A percentile compares a stretch with the other conserved stretches of the same genome.
phyloP scores from a whole-genome alignment of 2,329 filamentous ascomycete genomes.

The Sordariomycetes sp. region DNA sequence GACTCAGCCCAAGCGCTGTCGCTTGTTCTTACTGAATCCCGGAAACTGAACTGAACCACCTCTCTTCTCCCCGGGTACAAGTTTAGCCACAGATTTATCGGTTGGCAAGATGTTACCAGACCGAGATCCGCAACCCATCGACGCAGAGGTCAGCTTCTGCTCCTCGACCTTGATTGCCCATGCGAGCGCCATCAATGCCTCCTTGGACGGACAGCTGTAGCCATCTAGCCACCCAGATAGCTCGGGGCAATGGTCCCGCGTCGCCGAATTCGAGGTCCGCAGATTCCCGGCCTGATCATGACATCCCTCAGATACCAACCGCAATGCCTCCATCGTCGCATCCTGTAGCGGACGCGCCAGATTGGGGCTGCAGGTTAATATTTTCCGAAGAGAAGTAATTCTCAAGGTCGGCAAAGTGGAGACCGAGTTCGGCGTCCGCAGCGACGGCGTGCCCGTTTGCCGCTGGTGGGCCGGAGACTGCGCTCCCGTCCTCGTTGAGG shows the following conservation, averaged over 20 bases:
- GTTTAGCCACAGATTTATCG: background rate
- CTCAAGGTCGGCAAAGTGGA: constrained; percentile 43
- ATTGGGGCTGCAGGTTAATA: constrained; percentile 60
- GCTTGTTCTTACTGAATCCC: background rate
- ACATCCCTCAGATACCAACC: constrained; percentile 50
- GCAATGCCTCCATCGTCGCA: constrained; percentile 63
- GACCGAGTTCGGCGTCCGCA: constrained; percentile 37
- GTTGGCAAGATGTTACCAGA: background rate
- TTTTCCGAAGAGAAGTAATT: constrained; percentile 48
- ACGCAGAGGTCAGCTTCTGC: constrained; percentile 1
- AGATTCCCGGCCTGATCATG: constrained; percentile 29
- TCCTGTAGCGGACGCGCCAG: constrained; percentile 61
- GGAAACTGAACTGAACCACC: background rate
- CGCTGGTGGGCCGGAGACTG: constrained; percentile 33
- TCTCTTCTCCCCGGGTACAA: background rate
- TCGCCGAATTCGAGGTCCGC: constrained; percentile 17
- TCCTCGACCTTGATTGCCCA: constrained; percentile 31
- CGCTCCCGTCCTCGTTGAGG: constrained; percentile 37
- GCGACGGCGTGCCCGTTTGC: constrained; percentile 33
- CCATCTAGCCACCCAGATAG: constrained; percentile 22
- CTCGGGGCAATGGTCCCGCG: constrained; percentile 21
- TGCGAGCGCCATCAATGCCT: constrained; percentile 31
- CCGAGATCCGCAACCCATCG: background rate
- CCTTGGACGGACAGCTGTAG: constrained; percentile 25
- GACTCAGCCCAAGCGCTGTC: background rate